Base-by-base conservation (phyloP, 2,329 filamentous ascomycete species). In the Aureobasidium sp. region DNA sequence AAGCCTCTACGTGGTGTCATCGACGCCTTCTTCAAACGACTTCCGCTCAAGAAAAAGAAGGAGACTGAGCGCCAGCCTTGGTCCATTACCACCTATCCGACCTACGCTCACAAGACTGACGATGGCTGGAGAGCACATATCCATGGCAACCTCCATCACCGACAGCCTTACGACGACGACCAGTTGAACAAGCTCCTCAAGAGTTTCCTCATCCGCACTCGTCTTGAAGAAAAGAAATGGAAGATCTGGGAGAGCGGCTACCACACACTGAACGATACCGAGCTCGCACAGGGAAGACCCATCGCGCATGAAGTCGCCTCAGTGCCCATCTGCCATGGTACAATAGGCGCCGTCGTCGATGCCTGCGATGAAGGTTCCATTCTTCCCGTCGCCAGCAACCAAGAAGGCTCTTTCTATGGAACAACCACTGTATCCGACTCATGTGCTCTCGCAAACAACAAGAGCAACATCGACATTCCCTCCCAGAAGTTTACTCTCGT, bases 71-170 rank as follows among this genome's bases (percentile, higher is more conserved):
- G 22, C 27, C 19, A 33, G 47, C 59, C 61, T 6, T 56, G 59
- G 39, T 19, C 35, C 15, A 49, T 64, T 35, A 72, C 88, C 63
- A 89, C 89, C 63, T 70, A 89, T 8, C 87, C 87, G 2, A 73
- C 74, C 1, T 77, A 77, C 9, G 88, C 79, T 17, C 90, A 91
- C 65, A 90, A 87, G 85, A 89, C 87, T 1, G 77, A 85, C 12
- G 73, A 83, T 57, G 85, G 85, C 48, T 91, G 88, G 88, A 89
- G 84, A 64, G 79, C 90, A 6, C 81, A 86, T 31, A 81, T 90
- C 60, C 87, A 87, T 65, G 88, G 88, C 66, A 89, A 90, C 69
- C 83, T 90, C 11, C 90, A 84, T 77, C 89, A 89, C 70, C 80
- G 85, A 61, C 87, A 87, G 1, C 80, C 87, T 57, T 83, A 87